Conservation (phyloP, 495 filamentous ascomycete genomes). For the Schizothecium vesticola region DNA sequence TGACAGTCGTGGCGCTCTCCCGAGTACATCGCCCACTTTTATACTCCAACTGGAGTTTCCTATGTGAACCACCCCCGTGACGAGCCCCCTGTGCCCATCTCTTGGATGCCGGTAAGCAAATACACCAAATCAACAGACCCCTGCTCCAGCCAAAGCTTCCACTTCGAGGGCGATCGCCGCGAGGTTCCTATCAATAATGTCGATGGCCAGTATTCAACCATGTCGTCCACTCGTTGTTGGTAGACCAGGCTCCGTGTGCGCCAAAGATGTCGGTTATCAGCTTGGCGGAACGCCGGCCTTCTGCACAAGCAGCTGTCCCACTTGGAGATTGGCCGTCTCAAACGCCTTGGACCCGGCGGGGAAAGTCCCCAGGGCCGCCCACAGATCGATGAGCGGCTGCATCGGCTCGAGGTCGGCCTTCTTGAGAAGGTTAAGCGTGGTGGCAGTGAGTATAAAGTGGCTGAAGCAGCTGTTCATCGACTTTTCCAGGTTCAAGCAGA, state of each 20-base stretch:
- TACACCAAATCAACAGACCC: background rate
- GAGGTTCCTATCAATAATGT: background rate
- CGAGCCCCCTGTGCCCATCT: background rate
- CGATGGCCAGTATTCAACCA: background rate
- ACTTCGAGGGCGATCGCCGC: background rate
- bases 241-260: background rate
- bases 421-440: conserved; percentile 73
- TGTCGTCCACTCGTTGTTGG: background rate
- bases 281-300: conserved; percentile 33
- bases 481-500: conserved; percentile 73
- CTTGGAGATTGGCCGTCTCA: conserved; percentile 47
- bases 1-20: background rate
- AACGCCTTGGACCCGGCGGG: conserved; percentile 61
- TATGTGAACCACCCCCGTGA: background rate
- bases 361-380: conserved; percentile 77
- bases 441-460: conserved; percentile 85
- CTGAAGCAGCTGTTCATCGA: conserved; percentile 93
- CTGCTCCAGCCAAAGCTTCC: background rate
- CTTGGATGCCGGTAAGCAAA: background rate
- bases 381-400: conserved; percentile 87
- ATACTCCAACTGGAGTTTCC: background rate
- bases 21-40: background rate
- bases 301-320: conserved; percentile 41
- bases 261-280: background rate
- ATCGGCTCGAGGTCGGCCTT: conserved; percentile 89